A percentile compares a stretch with the other conserved stretches of the same genome.
phyloP scores from a whole-genome alignment of 768 basidiomycete species.

The Leucocoprinus leucothites region DNA sequence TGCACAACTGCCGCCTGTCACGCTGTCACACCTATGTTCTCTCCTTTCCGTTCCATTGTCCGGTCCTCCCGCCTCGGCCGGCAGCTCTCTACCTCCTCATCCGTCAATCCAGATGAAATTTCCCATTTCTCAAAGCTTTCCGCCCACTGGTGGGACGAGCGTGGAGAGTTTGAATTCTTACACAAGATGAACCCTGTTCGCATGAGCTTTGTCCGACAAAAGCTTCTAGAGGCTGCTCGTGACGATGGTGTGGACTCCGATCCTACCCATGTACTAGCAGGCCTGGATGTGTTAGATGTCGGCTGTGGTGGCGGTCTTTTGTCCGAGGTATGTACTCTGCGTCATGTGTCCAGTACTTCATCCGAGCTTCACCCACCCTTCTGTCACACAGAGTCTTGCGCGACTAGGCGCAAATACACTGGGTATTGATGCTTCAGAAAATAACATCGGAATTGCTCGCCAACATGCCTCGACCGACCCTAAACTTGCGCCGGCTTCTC shows the following conservation, averaged over 20 bases:
- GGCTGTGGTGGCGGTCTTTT: conserved; percentile 96
- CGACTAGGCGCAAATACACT: conserved; percentile 84
- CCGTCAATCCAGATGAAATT: conserved; percentile 78
- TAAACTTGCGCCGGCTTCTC: conserved; percentile 36
- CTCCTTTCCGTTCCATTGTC: conserved; percentile 6
- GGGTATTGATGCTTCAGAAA: conserved; percentile 88
- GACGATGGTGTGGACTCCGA: conserved; percentile 45
- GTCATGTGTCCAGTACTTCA: background rate
- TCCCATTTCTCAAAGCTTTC: conserved; percentile 87
- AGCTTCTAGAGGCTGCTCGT: conserved; percentile 58
- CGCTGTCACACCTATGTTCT: conserved; percentile 11
- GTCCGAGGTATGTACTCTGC: conserved; percentile 63
- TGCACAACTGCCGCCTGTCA: background rate
- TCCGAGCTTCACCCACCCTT: conserved; percentile 6
- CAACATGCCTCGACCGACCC: conserved; percentile 82
- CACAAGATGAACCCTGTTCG: conserved; percentile 96
- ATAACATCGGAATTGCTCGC: conserved; percentile 84
- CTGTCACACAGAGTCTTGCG: conserved; percentile 64
- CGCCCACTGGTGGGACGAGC: conserved; percentile 95
- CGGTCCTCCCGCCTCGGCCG: conserved; percentile 10
- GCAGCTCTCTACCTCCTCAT: conserved; percentile 14
- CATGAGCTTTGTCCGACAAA: conserved; percentile 78
- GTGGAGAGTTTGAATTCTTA: conserved; percentile 82
- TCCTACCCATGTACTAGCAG: conserved; percentile 44
- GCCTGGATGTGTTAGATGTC: conserved; percentile 79